Evolutionary conservation across 495 filamentous ascomycete genomes (phyloP), one percentile per base, ranked within the genome.

Genomic region (Ramalina intermedia): DNA sequence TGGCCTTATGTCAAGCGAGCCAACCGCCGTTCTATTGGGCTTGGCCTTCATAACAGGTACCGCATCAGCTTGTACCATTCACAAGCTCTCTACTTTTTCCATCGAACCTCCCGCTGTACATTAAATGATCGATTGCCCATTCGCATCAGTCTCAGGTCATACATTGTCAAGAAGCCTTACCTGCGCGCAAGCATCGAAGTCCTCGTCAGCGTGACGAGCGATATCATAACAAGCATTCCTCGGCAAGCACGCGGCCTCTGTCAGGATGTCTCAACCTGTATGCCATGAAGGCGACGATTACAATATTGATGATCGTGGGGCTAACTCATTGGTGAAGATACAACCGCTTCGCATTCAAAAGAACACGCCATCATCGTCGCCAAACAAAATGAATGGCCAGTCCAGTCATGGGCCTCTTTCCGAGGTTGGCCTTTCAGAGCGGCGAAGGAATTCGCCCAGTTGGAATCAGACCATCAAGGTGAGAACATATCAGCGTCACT

Each of bases 401-500:
- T 64, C 62, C 23, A 51, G 49, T 17, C 71, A 70, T 58, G 60
- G 71, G 54, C 73, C 74, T 43, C 63, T 78, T 13, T 69, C 72
- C 26, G 74, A 78, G 60, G 61, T 78, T 58, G 73, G 71, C 54
- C 74, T 72, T 13, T 68, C 73, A 68, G 72, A 72, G 43, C 68
- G 70, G 47, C 65, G 74, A 51, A 64, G 73, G 37, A 91, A 93
- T 60, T 91, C 86, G 37, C 83, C 83, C 4, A 84, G 76, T 66
- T 86, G 78, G 77, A 80, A 79, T 55, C 78, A 84, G 61, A 60
- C 65, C 38, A 69, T 70, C 27, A 84, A 82, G 72, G 82, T 86
- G 71, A 65, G 59, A 43, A n/a, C 33, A 4, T 11, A 23, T 12
- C 6, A 37, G 41, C 38, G 56, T 29, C 51, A 37, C 45, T 37